phyloP scores from a whole-genome alignment of 2,329 filamentous ascomycete species.

The Tolypocladium amazonense region DNA sequence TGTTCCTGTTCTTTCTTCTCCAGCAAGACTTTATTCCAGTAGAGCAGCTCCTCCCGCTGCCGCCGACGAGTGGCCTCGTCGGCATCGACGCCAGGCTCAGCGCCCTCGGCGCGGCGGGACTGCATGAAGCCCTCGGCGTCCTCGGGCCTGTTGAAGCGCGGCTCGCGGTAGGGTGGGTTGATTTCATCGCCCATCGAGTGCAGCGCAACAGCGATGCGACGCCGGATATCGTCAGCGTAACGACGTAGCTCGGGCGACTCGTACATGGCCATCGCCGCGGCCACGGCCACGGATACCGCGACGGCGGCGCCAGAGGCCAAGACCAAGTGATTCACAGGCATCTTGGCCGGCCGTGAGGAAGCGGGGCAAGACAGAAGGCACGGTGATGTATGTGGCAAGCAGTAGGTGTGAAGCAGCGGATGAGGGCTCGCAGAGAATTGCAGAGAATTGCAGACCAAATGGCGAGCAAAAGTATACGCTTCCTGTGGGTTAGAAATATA shows the following conservation, averaged over 20 bases:
- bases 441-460: not conserved
- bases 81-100: slow-evolving; percentile 43
- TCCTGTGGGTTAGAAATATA: not conserved
- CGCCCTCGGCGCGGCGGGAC: slow-evolving; percentile 31
- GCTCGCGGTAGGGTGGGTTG: slow-evolving; percentile 35
- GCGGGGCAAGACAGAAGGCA: not conserved
- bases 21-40: slow-evolving; percentile 50
- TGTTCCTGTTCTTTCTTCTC: slow-evolving; percentile 30
- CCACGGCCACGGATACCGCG: slow-evolving; percentile 45
- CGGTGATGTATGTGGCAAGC: not conserved
- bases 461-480: not conserved
- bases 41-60: slow-evolving; percentile 54
- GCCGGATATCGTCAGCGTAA: slow-evolving; percentile 49
- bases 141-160: slow-evolving; percentile 54
- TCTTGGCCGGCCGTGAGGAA: slow-evolving; percentile 14
- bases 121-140: slow-evolving; percentile 54
- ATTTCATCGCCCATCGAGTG: slow-evolving; percentile 49
- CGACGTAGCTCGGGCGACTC: slow-evolving; percentile 54
- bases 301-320: slow-evolving; percentile 47
- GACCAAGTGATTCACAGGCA: slow-evolving; percentile 47
- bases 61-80: slow-evolving; percentile 50
- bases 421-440: not conserved
- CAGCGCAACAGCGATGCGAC: slow-evolving; percentile 49
- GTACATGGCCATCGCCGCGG: slow-evolving; percentile 49
- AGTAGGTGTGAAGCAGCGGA: not conserved